Conservation (phyloP, 73 alveolate species). For the Stentor coeruleus region DNA sequence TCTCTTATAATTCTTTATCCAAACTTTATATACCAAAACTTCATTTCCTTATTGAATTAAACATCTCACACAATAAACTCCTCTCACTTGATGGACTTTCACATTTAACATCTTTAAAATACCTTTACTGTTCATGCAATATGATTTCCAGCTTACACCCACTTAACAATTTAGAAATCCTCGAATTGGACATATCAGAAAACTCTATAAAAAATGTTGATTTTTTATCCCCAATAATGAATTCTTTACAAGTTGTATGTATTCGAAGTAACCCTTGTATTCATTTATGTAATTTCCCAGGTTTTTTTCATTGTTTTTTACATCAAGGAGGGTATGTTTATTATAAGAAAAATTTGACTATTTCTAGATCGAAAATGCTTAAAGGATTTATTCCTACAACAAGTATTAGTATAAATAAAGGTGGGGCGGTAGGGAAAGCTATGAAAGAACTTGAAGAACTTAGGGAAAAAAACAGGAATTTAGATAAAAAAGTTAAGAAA, state of each 20-base stretch:
- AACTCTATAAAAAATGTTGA: not conserved
- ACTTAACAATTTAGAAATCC: not conserved
- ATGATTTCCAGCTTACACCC: not conserved
- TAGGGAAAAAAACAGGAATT: not conserved
- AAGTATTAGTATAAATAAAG: not conserved
- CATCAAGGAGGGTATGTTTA: not conserved
- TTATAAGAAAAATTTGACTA: not conserved
- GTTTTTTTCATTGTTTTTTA: not conserved
- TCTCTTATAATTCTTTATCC: not conserved
- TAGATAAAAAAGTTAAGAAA: not conserved
- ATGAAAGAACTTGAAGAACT: not conserved
- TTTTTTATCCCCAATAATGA: not conserved
- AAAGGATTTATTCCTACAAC: not conserved
- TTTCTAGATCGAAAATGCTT: not conserved
- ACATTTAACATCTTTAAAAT: not conserved
- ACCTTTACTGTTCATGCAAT: not conserved
- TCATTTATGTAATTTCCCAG: not conserved
- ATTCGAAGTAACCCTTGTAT: not conserved
- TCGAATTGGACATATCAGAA: constrained; percentile 16
- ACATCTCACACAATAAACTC: not conserved
- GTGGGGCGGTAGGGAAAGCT: not conserved
- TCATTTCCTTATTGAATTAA: not conserved
- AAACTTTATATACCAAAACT: not conserved
- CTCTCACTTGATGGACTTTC: not conserved
- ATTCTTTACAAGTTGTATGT: not conserved